Evolutionary conservation across 345 rosid genomes (phyloP), one percentile per base, ranked within the genome.

Genomic region (Moringa oleifera): DNA sequence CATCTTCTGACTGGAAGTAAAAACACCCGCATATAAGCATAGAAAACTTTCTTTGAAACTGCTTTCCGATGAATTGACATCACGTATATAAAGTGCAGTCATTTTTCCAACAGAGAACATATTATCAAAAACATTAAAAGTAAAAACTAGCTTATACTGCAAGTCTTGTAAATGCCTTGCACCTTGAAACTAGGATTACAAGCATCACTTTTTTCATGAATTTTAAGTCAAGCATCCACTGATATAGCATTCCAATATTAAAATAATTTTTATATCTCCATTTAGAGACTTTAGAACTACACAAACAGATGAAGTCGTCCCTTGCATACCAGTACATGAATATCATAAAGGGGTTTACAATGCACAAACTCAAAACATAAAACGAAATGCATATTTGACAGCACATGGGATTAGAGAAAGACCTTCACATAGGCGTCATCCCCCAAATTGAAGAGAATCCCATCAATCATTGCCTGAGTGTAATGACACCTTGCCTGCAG

Each of bases 351-450:
- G 18, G 21, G 13, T 6, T 52, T 11, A 5, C 21, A 17, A 54
- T 31, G 18, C 2, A 53, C 15, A 55, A 37, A n/a, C 51, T 0
- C 19, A 25, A 23, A 49, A 16, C 6, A 18, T 21, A 19, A 56
- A 0, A 57, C 6, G 17, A 7, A 59, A 18, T 51, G 59, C 7
- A 20, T 17, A 11, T 7, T 28, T 25, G 17, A 20, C 45, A 37
- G n/a, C n/a, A n/a, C n/a, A n/a, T n/a, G n/a, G n/a, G n/a, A n/a
- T n/a, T 33, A 33, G 37, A 33, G 37, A 33, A 5, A 33, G 5
- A 77, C 85, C 41, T 63, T 37, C 51, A 81, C 75, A 53, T 68
- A 73, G 0, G 75, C 78, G 70, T 70, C 60, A 12, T 75, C 82
- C 0, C 67, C 74, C 7, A 75, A 67, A 46, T 62, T 55, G 41